These are phyloP conservation scores for Haberlea rhodopensis DNA, from an alignment of 257 asterid species.

Conservation along the genomic window DNA sequence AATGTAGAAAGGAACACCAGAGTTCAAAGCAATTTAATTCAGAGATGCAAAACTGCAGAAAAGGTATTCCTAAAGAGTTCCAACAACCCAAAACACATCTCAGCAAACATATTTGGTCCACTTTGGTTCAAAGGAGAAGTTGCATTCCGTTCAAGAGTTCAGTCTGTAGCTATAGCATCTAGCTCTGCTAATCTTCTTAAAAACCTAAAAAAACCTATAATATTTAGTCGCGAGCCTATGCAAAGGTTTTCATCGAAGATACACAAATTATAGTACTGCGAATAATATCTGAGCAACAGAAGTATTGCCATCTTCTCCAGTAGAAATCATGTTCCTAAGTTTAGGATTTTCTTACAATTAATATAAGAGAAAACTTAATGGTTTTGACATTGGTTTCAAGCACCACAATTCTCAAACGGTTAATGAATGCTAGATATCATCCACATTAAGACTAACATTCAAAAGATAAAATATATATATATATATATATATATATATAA, in stretches of 20 bases:
- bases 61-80: not conserved
- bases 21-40: not conserved
- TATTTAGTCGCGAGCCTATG: not conserved
- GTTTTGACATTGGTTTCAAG: not conserved
- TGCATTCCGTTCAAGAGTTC: not conserved
- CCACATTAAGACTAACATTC: not conserved
- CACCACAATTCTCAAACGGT: not conserved
- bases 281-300: not conserved
- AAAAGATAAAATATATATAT: too few relatives aligned
- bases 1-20: not conserved
- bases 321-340: not conserved
- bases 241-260: too few relatives aligned
- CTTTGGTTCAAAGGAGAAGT: not conserved
- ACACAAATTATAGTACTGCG: not conserved
- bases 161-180: not conserved
- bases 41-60: too few relatives aligned
- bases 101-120: not conserved
- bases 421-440: not conserved
- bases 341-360: not conserved
- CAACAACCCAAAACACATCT: not conserved
- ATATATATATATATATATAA: too few relatives aligned
- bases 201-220: not conserved
- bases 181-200: not conserved
- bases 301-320: conserved; percentile 5
- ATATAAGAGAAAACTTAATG: not conserved